phyloP scores from a whole-genome alignment of 148 eudicot genomes.

The Salicornia ramosissima region DNA sequence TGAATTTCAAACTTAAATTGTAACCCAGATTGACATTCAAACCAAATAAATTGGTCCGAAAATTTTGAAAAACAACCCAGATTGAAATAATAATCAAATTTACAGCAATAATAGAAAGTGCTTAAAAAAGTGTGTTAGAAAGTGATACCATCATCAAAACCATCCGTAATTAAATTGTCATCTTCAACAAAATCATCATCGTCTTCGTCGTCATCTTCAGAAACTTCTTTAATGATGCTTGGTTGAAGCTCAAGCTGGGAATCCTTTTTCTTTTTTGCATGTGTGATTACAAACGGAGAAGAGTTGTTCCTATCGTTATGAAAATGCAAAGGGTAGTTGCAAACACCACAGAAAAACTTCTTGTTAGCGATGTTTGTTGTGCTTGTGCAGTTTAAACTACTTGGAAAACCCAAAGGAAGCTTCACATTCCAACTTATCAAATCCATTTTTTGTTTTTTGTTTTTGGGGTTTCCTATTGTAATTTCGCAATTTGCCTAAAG shows the following conservation, averaged over 20 bases:
- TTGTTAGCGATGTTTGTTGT: neutral
- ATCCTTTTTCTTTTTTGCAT: slow-evolving; percentile 44
- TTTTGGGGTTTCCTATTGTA: neutral
- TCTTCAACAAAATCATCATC: slow-evolving; percentile 29
- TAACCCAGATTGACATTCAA: no score
- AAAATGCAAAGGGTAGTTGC: slow-evolving; percentile 19
- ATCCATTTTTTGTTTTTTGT: slow-evolving; percentile 19
- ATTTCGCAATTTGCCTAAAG: no score
- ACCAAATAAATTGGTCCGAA: no score
- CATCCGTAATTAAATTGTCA: slow-evolving; percentile 29
- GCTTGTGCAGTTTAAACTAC: neutral
- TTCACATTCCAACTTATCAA: slow-evolving; percentile 21
- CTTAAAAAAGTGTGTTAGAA: neutral
- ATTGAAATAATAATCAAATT: neutral
- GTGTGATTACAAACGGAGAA: slow-evolving; percentile 16
- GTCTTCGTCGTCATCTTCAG: slow-evolving; percentile 29
- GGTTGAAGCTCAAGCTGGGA: slow-evolving; percentile 35
- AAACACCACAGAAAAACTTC: neutral
- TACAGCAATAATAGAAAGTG: neutral
- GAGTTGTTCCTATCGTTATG: neutral
- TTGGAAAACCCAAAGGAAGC: slow-evolving; percentile 6
- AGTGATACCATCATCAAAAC: slow-evolving; percentile 44
- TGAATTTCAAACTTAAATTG: no score
- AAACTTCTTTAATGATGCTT: slow-evolving; percentile 41
- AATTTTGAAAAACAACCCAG: neutral